These are phyloP conservation scores for Pichia terricola DNA, from an alignment of 1,139 yeast genomes.

Conservation along the genomic window DNA sequence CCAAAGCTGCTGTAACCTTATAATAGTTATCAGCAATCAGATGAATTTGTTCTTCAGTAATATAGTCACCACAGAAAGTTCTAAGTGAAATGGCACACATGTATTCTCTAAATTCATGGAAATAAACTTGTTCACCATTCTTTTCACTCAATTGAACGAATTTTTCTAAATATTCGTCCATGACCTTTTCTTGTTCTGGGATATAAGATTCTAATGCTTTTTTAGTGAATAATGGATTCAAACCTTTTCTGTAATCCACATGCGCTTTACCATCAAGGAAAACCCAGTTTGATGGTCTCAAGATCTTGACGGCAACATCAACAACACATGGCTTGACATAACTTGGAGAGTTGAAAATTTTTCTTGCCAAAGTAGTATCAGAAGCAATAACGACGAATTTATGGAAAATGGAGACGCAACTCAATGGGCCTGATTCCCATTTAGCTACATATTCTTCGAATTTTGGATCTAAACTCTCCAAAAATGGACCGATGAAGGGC, in stretches of 20 bases:
- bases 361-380: slow-evolving; percentile 81
- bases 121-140: slow-evolving; percentile 58
- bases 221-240: slow-evolving; percentile 82
- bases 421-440: slow-evolving; percentile 90
- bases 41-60: slow-evolving; percentile 81
- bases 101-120: slow-evolving; percentile 91
- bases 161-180: slow-evolving; percentile 67
- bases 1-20: slow-evolving; percentile 88
- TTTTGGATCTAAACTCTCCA: slow-evolving; percentile 93
- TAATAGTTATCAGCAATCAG: slow-evolving; percentile 86
- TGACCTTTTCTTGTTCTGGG: slow-evolving; percentile 73
- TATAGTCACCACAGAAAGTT: slow-evolving; percentile 93
- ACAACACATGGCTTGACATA: slow-evolving; percentile 96
- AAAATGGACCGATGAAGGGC: slow-evolving; percentile 94
- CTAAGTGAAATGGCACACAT: slow-evolving; percentile 89
- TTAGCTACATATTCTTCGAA: slow-evolving; percentile 87
- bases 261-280: slow-evolving; percentile 94
- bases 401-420: slow-evolving; percentile 96
- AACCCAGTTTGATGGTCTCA: slow-evolving; percentile 96
- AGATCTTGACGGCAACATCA: slow-evolving; percentile 86
- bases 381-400: slow-evolving; percentile 95
- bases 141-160: slow-evolving; percentile 47
- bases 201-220: slow-evolving; percentile 75
- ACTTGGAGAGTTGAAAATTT: slow-evolving; percentile 73
- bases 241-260: slow-evolving; percentile 80